These are phyloP conservation scores for Petrea volubilis DNA, from an alignment of 257 asterid genomes.

Conservation along the genomic window DNA sequence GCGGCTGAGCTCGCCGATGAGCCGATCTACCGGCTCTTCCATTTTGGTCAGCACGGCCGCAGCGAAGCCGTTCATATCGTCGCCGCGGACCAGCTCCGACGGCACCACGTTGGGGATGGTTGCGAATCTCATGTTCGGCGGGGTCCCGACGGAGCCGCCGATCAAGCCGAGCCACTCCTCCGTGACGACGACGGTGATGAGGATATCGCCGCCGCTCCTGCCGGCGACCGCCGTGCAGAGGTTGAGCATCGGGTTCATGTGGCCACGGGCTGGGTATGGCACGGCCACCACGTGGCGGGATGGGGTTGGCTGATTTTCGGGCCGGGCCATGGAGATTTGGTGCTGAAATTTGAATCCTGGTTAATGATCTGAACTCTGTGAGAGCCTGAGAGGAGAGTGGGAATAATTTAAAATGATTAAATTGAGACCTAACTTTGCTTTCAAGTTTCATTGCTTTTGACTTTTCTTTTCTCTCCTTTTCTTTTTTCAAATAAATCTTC, in stretches of 20 bases:
- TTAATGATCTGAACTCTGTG: no score
- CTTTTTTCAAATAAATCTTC: no score
- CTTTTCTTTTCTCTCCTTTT: no score
- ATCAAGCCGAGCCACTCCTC: constrained; percentile 34
- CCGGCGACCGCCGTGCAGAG: constrained; percentile 34
- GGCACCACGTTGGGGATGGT: constrained; percentile 53
- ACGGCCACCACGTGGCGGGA: constrained; percentile 32
- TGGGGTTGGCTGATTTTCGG: background rate
- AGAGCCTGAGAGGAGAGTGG: no score
- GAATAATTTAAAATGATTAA: no score
- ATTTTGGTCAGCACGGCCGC: constrained; percentile 35
- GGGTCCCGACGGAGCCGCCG: constrained; percentile 25
- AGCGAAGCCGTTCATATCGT: constrained; percentile 32
- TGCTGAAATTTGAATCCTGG: no score
- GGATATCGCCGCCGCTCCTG: constrained; percentile 1
- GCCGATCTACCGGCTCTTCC: constrained; percentile 53
- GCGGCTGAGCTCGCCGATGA: constrained; percentile 34
- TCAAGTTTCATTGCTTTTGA: no score
- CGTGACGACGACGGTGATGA: constrained; percentile 38
- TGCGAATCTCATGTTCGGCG: constrained; percentile 29
- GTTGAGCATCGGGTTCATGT: constrained; percentile 39
- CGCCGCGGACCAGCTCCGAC: constrained; percentile 54
- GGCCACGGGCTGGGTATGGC: constrained; percentile 45
- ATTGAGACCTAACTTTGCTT: no score
- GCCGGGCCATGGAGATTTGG: constrained; percentile 17